Base-by-base conservation (phyloP, 2,329 filamentous ascomycete species). In the Decorospora gaudefroyi region DNA sequence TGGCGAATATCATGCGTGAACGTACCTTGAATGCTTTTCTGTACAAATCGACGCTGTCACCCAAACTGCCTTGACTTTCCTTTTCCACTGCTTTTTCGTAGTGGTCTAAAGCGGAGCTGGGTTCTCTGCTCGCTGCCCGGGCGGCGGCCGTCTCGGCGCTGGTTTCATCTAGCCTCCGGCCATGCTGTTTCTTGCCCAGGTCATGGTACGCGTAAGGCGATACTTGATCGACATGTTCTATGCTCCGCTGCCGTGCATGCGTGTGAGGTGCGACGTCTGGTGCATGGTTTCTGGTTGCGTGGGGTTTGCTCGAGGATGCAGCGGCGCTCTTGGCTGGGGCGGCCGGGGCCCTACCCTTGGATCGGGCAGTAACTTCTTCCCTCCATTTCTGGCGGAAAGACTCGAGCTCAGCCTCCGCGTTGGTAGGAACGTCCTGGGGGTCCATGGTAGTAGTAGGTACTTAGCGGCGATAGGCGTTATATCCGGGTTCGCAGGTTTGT, bases 71-170 rank as follows among this genome's bases (percentile, higher is more conserved):
- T 59, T 87, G 82, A 0, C 79, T 81, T 72, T 99, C 93, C 69
- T 85, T 90, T 71, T 95, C 87, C 42, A 96, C 91, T 3, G 92
- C 93, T 65, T 82, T 83, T 68, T 97, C 93, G 62, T 93, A 97
- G 69, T 96, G 88, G 59, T 97, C 93, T 11, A 99, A 73, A 0
- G 93, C 93, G 8, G 91, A 88, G 15, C 77, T 75, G 4, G 87
- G 87, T 57, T 86, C 80, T 46, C 66, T 54, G 12, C 51, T 63
- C 15, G 49, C 53, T 8, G 57, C 47, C 3, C 65, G 54, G 46
- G 68, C 56, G 49, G 67, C 57, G 34, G 57, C 54, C 15, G 56
- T 44, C 27, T 57, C 49, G 19, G 70, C 57, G 49, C 73, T 59
- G 70, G 70, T 68, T 38, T 75, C 73, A 54, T 72, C 73, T 30